Percentiles rank a stretch among this genome's conserved stretches.
Evolutionary conservation across 441 rosid species (phyloP).

Genomic region (Manihot esculenta): DNA sequence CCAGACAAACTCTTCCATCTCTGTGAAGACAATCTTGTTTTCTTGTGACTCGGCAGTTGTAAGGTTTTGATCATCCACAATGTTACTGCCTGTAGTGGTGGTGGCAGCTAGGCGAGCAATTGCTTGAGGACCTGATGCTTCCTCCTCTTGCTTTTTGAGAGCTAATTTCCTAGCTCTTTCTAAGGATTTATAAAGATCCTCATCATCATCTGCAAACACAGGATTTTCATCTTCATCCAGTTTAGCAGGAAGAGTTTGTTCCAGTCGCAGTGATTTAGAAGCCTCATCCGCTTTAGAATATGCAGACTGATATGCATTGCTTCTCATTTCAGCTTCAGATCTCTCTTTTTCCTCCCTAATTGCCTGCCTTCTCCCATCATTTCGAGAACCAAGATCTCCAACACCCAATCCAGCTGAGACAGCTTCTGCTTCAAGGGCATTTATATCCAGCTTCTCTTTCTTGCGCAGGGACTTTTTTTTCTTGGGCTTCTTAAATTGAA

Average conservation of each 20-base stretch:
- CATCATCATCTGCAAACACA: conserved; percentile 72
- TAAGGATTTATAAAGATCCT: conserved; percentile 76
- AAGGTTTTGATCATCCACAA: conserved; percentile 45
- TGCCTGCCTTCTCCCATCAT: conserved; percentile 79
- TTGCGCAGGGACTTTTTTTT: conserved; percentile 81
- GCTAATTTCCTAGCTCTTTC: conserved; percentile 86
- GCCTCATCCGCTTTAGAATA: conserved; percentile 90
- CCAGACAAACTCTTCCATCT: conserved; percentile 95
- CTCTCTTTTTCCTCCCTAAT: conserved; percentile 75
- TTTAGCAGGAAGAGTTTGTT: conserved; percentile 49
- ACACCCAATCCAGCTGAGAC: conserved; percentile 76
- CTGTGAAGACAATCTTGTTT: conserved; percentile 83
- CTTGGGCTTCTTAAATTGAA: conserved; percentile 86
- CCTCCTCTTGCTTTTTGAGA: conserved; percentile 61
- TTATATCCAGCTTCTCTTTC: conserved; percentile 86
- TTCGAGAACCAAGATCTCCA: conserved; percentile 95
- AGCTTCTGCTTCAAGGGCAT: conserved; percentile 92
- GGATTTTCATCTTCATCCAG: conserved; percentile 60
- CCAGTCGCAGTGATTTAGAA: conserved; percentile 66
- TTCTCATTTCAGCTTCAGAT: conserved; percentile 75
- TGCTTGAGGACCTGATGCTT: conserved; percentile 67
- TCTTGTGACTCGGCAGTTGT: conserved; percentile 62
- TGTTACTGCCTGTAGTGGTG: conserved; percentile 38
- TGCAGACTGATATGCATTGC: conserved; percentile 73
- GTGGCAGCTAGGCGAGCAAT: conserved; percentile 63